A percentile compares a stretch with the other conserved stretches of the same genome.
phyloP scores from a whole-genome alignment of 441 rosid genomes.

The Corymbia citriodora region DNA sequence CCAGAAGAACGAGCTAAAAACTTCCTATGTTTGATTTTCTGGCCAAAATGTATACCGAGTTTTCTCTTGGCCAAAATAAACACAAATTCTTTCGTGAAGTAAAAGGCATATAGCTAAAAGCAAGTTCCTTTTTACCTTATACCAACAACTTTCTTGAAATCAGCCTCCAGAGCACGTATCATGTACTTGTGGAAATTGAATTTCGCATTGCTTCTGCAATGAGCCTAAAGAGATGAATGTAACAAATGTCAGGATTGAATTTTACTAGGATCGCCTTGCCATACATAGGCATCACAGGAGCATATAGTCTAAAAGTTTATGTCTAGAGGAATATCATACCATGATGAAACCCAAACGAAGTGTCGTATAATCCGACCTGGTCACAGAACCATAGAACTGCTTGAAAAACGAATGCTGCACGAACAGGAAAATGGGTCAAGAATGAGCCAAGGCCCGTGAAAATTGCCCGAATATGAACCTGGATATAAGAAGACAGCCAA shows the following conservation, averaged over 20 bases:
- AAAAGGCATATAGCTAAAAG: neutral
- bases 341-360: slow-evolving; percentile 74
- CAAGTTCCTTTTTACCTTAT: slow-evolving; percentile 45
- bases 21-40: neutral
- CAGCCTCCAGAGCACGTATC: slow-evolving; percentile 89
- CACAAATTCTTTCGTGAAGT: neutral
- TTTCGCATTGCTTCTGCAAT: slow-evolving; percentile 68
- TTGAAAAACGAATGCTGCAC: slow-evolving; percentile 74
- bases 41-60: neutral
- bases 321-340: slow-evolving; percentile 26
- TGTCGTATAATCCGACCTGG: slow-evolving; percentile 69
- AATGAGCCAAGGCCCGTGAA: neutral
- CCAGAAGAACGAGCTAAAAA: neutral
- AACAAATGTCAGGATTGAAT: neutral
- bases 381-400: slow-evolving; percentile 80
- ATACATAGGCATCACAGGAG: neutral
- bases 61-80: neutral
- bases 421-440: neutral
- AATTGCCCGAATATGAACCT: neutral
- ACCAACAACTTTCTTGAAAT: slow-evolving; percentile 91
- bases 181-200: slow-evolving; percentile 84
- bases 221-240: slow-evolving; percentile 40
- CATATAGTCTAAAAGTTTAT: neutral
- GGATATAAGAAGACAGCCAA: neutral
- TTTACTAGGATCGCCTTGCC: neutral